Evolutionary conservation across 108 stramenopile species (phyloP), one percentile per base, ranked within the genome.

Genomic region (Asterionellopsis glacialis): DNA sequence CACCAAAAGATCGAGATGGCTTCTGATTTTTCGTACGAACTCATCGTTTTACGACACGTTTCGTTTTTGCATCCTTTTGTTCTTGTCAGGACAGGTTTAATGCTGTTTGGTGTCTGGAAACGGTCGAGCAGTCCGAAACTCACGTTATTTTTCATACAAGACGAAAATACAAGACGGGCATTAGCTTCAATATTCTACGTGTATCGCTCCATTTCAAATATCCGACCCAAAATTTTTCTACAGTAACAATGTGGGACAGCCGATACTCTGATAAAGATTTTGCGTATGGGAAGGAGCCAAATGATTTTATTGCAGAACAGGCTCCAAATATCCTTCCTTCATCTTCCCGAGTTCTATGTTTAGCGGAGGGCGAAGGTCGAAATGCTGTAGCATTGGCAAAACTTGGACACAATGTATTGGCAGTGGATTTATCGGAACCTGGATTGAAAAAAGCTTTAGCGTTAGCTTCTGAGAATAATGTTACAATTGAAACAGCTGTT

Each of bases 331-430:
- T 68, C 10, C 50, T 76, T 11, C 48, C 59, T 16, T 40, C 64
- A 1, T 41, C 16, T 13, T 64, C 68, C 6, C 53, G 48, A 10
- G 63, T 73, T 53, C 71, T 81, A 12, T 63, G 59, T 44, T 41
- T 81, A 47, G 80, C 73, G 13, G 80, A 81, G 33, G 80, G 80
- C 11, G 80, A 81, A 52, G 80, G 80, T 12, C 68, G 80, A 11
- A 81, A 81, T 52, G 75, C 64, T 38, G 69, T 81, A 0, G 69
- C 39, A 15, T 38, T 81, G 51, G 80, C 75, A 11, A 57, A 71
- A 53, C 65, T 62, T 23, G 80, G 80, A 9, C 60, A 65, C 43
- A 9, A 57, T 15, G 80, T 81, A n/a, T 41, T 50, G 5, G 65
- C 67, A 14, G 76, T 81, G 5, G 80, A 81, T 54, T 47, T 60